A percentile compares a stretch with the other conserved stretches of the same genome.
phyloP scores from a whole-genome alignment of 495 filamentous ascomycete genomes.

The Penicillium lagena region DNA sequence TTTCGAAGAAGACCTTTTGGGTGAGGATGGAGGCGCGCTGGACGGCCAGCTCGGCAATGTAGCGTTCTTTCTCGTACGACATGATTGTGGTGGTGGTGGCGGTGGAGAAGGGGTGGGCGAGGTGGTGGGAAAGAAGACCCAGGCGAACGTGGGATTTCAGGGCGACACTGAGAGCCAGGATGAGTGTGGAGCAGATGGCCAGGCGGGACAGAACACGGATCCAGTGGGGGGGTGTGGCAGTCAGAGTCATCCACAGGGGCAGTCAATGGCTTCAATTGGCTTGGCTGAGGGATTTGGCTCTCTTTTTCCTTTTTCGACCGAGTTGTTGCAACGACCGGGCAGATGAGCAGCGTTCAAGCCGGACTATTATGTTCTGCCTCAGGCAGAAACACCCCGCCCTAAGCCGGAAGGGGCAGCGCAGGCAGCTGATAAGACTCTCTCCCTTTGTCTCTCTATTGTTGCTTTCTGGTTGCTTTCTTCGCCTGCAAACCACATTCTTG shows the following conservation, averaged over 20 bases:
- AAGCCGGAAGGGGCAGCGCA: conserved; percentile 18
- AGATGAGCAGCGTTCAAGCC: too few relatives aligned
- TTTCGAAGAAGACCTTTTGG: conserved; percentile 86
- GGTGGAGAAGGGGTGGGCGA: conserved; percentile 25
- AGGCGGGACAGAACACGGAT: conserved; percentile 30
- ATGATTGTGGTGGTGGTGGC: conserved; percentile 31
- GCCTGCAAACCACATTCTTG: background rate
- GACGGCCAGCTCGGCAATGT: conserved; percentile 84
- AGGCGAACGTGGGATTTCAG: conserved; percentile 37
- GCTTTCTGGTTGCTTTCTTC: background rate
- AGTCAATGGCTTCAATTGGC: too few relatives aligned
- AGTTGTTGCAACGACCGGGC: too few relatives aligned
- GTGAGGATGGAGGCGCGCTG: conserved; percentile 85
- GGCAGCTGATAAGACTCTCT: conserved; percentile 11
- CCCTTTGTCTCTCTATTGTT: background rate
- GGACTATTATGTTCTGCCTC: background rate
- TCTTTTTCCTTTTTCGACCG: too few relatives aligned
- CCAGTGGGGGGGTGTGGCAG: background rate
- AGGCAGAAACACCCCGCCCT: conserved; percentile 22
- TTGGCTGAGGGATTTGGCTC: too few relatives aligned
- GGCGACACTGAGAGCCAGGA: conserved; percentile 45
- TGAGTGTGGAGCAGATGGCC: conserved; percentile 36
- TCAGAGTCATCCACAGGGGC: too few relatives aligned
- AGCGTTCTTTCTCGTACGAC: conserved; percentile 73
- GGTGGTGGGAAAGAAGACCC: conserved; percentile 19